Evolutionary conservation across 163 green algal genomes (phyloP), one percentile per base, ranked within the genome.

Genomic region (Trebouxiophyceae sp.): DNA sequence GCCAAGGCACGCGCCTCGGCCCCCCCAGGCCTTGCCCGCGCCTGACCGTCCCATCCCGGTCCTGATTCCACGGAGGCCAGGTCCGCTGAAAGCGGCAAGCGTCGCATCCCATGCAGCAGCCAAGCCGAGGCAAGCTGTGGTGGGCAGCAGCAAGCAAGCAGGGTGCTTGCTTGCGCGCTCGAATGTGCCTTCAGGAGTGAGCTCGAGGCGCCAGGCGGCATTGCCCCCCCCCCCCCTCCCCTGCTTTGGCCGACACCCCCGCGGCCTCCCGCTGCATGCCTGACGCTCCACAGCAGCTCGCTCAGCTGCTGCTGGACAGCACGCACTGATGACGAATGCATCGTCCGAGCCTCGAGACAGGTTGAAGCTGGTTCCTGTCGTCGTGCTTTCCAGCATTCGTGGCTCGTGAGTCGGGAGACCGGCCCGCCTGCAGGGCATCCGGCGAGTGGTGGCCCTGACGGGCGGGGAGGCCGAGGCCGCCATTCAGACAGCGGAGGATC

Each of bases 361-460:
- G n/a, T n/a, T n/a, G n/a, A n/a, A n/a, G n/a, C n/a, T n/a, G n/a
- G n/a, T n/a, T n/a, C n/a, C n/a, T n/a, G n/a, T n/a, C n/a, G n/a
- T n/a, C n/a, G n/a, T n/a, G n/a, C n/a, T n/a, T n/a, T n/a, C n/a
- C n/a, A n/a, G n/a, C n/a, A n/a, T n/a, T n/a, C n/a, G n/a, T n/a
- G n/a, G n/a, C n/a, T n/a, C n/a, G n/a, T n/a, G n/a, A n/a, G n/a
- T n/a, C n/a, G n/a, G n/a, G n/a, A n/a, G n/a, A n/a, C n/a, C n/a
- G n/a, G n/a, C n/a, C n/a, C n/a, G n/a, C n/a, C 22, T 57, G 34
- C 63, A 76, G 70, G 71, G 71, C 34, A 62, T 73, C 29, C 31
- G 92, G 27, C 86, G 94, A 55, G 88, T 99, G 39, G 80, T 97
- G 28, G 94, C 86, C 1, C 75, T 97, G 26, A 96, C 89, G 16